Conservation (phyloP, 148 eudicot genomes). For the Nepenthes mirabilis region DNA sequence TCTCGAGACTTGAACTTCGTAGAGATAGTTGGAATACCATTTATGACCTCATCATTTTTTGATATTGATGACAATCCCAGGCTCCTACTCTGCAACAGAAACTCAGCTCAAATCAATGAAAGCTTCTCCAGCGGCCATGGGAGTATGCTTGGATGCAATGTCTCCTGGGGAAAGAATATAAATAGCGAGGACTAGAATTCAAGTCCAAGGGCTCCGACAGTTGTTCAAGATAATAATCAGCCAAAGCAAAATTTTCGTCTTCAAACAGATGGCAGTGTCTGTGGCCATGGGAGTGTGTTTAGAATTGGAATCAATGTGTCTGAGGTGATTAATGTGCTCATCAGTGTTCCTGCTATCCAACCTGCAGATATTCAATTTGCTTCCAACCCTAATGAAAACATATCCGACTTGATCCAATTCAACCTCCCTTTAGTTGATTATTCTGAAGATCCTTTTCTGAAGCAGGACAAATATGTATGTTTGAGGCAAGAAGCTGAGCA, state of each 20-base stretch:
- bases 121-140: not conserved
- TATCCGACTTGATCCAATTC: slow-evolving; percentile 1
- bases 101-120: not conserved
- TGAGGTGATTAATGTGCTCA: slow-evolving; percentile 8
- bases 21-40: slow-evolving; percentile 32
- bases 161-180: not conserved
- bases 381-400: not conserved
- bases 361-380: slow-evolving; percentile 18
- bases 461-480: not conserved
- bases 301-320: slow-evolving; percentile 10
- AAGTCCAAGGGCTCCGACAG: not conserved
- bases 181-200: slow-evolving; percentile 9
- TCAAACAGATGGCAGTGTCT: slow-evolving; percentile 10
- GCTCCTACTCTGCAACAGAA: not conserved
- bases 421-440: slow-evolving; percentile 2
- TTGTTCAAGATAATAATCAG: slow-evolving; percentile 3
- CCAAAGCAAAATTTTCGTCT: slow-evolving; percentile 6
- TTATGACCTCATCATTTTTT: slow-evolving; percentile 26
- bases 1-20: slow-evolving; percentile 21
- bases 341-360: not conserved
- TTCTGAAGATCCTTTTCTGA: not conserved
- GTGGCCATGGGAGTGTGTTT: slow-evolving; percentile 8
- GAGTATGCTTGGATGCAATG: not conserved
- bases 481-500: not conserved
- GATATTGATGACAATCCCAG: slow-evolving; percentile 11